phyloP scores from a whole-genome alignment of 306 rosid genomes.

The Arachis hypogaea region DNA sequence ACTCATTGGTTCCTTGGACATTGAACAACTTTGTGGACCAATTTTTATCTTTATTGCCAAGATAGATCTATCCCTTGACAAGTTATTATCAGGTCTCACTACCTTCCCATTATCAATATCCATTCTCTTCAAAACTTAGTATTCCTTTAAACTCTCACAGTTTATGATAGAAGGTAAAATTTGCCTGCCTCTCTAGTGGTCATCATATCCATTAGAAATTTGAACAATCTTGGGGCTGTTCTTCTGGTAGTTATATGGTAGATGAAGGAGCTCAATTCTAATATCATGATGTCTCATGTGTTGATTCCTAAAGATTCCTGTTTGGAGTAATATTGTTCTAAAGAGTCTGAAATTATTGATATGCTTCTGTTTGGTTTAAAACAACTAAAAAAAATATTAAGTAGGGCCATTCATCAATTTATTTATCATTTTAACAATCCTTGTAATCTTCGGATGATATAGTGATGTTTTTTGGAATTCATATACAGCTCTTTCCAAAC shows the following conservation, averaged over 20 bases:
- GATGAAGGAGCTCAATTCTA: neutral
- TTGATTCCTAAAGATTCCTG: conserved; percentile 7
- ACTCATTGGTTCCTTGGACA: neutral
- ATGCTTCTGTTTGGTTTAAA: conserved; percentile 20
- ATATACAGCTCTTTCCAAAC: conserved; percentile 77
- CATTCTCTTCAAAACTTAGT: neutral
- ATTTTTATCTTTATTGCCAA: neutral
- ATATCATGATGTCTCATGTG: neutral
- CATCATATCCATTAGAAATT: neutral
- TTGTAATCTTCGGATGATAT: conserved; percentile 32
- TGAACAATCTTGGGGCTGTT: conserved; percentile 8
- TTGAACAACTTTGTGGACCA: neutral
- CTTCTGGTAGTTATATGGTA: conserved; percentile 6
- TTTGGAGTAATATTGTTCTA: conserved; percentile 18
- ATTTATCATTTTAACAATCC: neutral
- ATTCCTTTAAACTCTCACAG: neutral
- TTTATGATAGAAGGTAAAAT: no score
- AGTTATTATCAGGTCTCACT: neutral
- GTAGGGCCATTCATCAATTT: conserved; percentile 14
- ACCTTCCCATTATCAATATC: neutral
- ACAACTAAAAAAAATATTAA: conserved; percentile 2
- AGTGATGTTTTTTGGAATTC: conserved; percentile 31
- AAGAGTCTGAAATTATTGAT: conserved; percentile 5
- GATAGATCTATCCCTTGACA: neutral
- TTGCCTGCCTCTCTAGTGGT: no score